Evolutionary conservation across 495 filamentous ascomycete species (phyloP), one percentile per base, ranked within the genome.

Genomic region (Aspergillus cavernicola): DNA sequence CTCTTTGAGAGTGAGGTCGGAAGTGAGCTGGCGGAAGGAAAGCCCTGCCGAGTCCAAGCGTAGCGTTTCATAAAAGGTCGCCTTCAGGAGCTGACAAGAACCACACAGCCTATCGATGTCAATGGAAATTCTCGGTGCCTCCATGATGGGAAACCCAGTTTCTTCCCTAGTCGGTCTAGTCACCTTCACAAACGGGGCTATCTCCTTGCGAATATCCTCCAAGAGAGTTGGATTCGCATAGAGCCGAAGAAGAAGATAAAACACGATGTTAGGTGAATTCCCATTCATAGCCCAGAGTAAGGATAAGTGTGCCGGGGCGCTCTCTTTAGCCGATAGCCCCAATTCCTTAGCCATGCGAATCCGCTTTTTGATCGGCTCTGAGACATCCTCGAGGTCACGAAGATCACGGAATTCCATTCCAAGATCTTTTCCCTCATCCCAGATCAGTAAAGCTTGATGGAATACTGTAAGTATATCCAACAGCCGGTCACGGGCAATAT

Each of bases 171-270:
- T 68, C 23, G 67, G 74, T 36, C 82, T 72, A 1, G 63, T 60
- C 4, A 75, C 68, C 36, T 69, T 66, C 8, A 71, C 75, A 40
- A 65, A 81, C 0, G 74, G 67, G 3, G 62, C 62, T 8, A 81
- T 76, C 58, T 87, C 85, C 19, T 69, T 64, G 12, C 77, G 72
- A 16, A 87, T 70, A 4, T 68, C 66, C n/a, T 66, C 63, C 8
- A 82, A 50, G 18, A 82, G 67, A 1, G 58, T 59, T 9, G 69
- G 66, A 20, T 73, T 73, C 11, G 73, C 61, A 52, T 76, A 76
- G 28, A 86, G 73, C 44, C 74, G 80, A 13, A 81, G 57, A 16
- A 84, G 43, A 40, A 74, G 73, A 82, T 82, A 86, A 59, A 81
- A 85, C 2, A 76, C 72, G 39, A 78, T 64, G 26, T 74, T 70